Evolutionary conservation across 306 rosid species (phyloP), one percentile per base, ranked within the genome.

Genomic region (Sicyos edulis): DNA sequence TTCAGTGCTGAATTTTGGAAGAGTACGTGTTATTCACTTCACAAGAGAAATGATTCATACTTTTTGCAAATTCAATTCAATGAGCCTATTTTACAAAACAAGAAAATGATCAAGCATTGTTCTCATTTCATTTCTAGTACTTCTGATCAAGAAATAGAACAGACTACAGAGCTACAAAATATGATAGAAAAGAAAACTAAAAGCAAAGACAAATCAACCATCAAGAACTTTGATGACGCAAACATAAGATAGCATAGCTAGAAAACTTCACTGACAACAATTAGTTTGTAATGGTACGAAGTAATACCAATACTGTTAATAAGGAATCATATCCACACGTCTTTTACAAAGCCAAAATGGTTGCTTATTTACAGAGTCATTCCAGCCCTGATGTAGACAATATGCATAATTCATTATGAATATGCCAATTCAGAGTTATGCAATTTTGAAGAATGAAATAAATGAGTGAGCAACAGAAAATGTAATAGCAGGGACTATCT

Each of bases 161-260:
- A 8, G 22, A 61, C 34, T 64, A 42, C 16, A 45, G 8, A 2
- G 15, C 52, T 29, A 32, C 3, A 60, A 17, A 60, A n/a, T 61
- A 32, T 61, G 68, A 16, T 32, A n/a, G 26, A 62, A 37, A 14
- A 61, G 12, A 37, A 19, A 55, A 62, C 24, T 9, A 8, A 4
- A 37, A 37, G 67, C 42, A 59, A 59, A 59, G 65, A 59, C 42
- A 11, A 62, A 37, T 62, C 14, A 62, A 34, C 22, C n/a, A n/a
- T 62, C 49, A 62, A 37, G 50, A 62, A 29, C 21, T 63, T 17
- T 10, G 51, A 37, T 63, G 16, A 37, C 70, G n/a, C 70, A 9
- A 63, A 63, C 26, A 63, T 37, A 4, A n/a, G 70, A 40, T 40
- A 7, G 45, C 45, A 2, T 40, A 40, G 45, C 45, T 40, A 40